Base-by-base conservation (phyloP, 2,329 filamentous ascomycete species). In the Fusarium sp. region DNA sequence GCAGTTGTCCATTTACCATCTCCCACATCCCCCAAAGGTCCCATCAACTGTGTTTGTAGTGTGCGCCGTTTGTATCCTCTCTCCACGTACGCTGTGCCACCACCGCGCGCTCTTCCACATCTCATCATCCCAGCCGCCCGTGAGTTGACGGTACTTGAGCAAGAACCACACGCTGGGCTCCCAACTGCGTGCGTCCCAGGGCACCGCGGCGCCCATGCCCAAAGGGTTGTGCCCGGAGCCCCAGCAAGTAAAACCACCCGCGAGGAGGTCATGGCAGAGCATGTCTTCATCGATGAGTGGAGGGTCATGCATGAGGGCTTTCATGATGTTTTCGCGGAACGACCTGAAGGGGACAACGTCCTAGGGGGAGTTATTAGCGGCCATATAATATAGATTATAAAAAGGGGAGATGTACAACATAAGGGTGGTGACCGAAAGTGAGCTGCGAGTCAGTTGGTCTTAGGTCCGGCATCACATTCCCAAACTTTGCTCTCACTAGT, bases 161-260 rank as follows among this genome's bases (percentile, higher is more conserved):
- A 84, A 57, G 63, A 84, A 84, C 83, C 82, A 84, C 3, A 75
- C 66, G 58, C 77, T 78, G 3, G 80, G 82, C 62, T 85, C 83
- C 83, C 83, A 85, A 60, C 81, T 82, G 12, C 82, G 78, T 37
- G 75, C 74, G 57, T 83, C 82, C 83, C 83, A 85, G 0, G 83
- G 79, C n/a, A 82, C 78, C 15, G 79, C 78, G 6, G 80, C 78
- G 13, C 73, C 67, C 74, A 80, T 79, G 28, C 75, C 75, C 13
- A 68, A 39, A 34, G 55, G 57, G 52, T 69, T 75, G 18, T 70
- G 76, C 37, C 75, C 70, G 28, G 76, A 73, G 7, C 81, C 81
- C 80, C 81, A 82, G 65, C 81, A 82, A 7, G 80, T 67, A 47
- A 82, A 63, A 4, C 77, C 80, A 41, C 80, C 80, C 10, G 71